Evolutionary conservation across 2,329 filamentous ascomycete genomes (phyloP), one percentile per base, ranked within the genome.

Genomic region (Coniochaeta hoffmannii): DNA sequence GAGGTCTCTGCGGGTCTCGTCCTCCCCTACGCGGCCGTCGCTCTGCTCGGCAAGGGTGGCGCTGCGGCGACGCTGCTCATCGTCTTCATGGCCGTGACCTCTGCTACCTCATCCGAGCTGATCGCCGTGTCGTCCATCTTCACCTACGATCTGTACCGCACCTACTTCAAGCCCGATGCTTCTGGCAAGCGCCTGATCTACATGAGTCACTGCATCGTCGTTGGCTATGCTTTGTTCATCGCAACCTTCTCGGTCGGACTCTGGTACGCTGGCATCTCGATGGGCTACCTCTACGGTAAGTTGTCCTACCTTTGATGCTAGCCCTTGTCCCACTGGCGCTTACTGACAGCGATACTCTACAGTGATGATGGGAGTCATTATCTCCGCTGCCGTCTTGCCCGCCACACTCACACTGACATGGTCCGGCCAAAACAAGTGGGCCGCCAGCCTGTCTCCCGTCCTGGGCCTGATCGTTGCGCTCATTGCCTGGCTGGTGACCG

Each of bases 81-180:
- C 60, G 80, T 95, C 54, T 95, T 96, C 75, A 90, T 96, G 85
- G 91, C 92, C 22, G 90, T 96, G 22, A 96, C 91, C 0, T 90
- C 85, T 1, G 88, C 90, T 0, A 88, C 88, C 60, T 92, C 87
- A 1, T 87, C 90, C 0, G 88, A 96, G 68, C 75, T 96, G 6
- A 93, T 96, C 56, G 89, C 91, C 2, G 89, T 95, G 1, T 93
- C 88, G 1, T 91, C 88, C 9, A 95, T 96, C 70, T 85, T 86
- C 71, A 95, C 90, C 0, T 96, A 94, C 68, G 90, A 96, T 65
- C 79, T 94, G 61, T 96, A 94, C 72, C 86, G 91, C 59, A 90
- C 88, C 1, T 96, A 96, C 68, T 80, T 96, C 73, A 87, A 94
- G 60, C 90, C 90, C 0, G 67, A 73, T 0, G 91, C 91, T 7